Percentiles rank a stretch among this genome's conserved stretches.
Conservation (phyloP, 1,284 basidiomycete species). For the Apiotrichum veenhuisii region DNA sequence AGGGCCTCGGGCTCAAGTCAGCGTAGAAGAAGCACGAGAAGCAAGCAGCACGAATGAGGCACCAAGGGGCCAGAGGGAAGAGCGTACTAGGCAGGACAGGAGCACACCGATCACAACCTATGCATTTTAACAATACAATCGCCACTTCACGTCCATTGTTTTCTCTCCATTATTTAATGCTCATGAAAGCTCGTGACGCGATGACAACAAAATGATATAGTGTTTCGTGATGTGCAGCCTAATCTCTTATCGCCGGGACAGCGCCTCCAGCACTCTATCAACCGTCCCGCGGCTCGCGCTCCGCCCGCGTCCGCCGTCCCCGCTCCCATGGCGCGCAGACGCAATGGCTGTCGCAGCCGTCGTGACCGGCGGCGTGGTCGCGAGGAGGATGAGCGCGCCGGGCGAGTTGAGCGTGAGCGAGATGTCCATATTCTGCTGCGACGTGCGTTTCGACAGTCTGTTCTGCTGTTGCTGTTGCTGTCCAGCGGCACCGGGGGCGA, state of each 20-base stretch:
- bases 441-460: conserved; percentile 14
- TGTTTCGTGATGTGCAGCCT: background rate
- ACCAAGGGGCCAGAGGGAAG: background rate
- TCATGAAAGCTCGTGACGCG: background rate
- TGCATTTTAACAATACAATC: too few species aligned
- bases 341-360: background rate
- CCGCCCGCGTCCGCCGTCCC: background rate
- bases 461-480: too few species aligned
- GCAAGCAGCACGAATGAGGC: background rate
- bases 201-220: background rate
- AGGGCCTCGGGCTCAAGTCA: conserved; percentile 34
- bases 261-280: background rate
- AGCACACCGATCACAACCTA: too few species aligned
- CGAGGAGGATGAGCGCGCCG: conserved; percentile 39
- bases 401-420: conserved; percentile 31
- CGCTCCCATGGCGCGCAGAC: background rate
- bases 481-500: conserved; percentile 9
- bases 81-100: background rate
- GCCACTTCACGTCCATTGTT: too few species aligned
- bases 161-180: too few species aligned
- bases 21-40: background rate
- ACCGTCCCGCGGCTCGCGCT: background rate
- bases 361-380: conserved; percentile 35
- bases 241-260: background rate
- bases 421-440: conserved; percentile 30